Evolutionary conservation across 1,139 yeast genomes (phyloP).

Genomic region (Petasospora fabianii): DNA sequence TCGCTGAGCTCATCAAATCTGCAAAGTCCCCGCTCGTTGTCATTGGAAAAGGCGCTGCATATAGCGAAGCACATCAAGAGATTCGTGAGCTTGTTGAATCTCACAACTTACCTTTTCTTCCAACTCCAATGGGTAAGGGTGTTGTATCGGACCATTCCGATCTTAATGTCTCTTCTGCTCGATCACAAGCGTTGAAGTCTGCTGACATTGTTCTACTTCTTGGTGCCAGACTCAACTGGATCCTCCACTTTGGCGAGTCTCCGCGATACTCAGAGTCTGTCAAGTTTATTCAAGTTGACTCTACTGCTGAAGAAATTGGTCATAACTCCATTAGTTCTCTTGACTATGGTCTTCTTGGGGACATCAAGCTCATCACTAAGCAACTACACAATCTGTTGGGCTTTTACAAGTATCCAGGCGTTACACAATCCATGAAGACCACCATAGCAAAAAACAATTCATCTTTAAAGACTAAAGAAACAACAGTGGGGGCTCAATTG

Average conservation of each 20-base stretch:
- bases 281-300: slow-evolving; percentile 53
- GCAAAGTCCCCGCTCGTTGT: slow-evolving; percentile 50
- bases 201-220: slow-evolving; percentile 55
- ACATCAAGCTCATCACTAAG: slow-evolving; percentile 38
- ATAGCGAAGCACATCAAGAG: slow-evolving; percentile 36
- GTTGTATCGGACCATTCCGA: slow-evolving; percentile 46
- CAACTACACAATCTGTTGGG: slow-evolving; percentile 33
- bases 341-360: slow-evolving; percentile 46
- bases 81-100: slow-evolving; percentile 38
- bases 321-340: slow-evolving; percentile 35
- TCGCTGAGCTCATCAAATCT: slow-evolving; percentile 31
- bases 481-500: slow-evolving; percentile 10
- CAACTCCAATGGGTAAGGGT: slow-evolving; percentile 79
- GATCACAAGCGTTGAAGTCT: slow-evolving; percentile 48
- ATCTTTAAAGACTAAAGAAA: slow-evolving; percentile 33
- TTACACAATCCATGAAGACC: slow-evolving; percentile 30
- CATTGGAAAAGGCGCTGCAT: slow-evolving; percentile 63
- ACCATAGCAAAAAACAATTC: slow-evolving; percentile 37
- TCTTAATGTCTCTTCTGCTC: slow-evolving; percentile 53
- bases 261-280: slow-evolving; percentile 46
- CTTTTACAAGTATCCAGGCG: slow-evolving; percentile 29
- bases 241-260: slow-evolving; percentile 55
- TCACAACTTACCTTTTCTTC: slow-evolving; percentile 50
- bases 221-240: slow-evolving; percentile 69
- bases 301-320: slow-evolving; percentile 49